These are phyloP conservation scores for Tuber calosporum DNA, from an alignment of 495 filamentous ascomycete genomes.

Conservation along the genomic window DNA sequence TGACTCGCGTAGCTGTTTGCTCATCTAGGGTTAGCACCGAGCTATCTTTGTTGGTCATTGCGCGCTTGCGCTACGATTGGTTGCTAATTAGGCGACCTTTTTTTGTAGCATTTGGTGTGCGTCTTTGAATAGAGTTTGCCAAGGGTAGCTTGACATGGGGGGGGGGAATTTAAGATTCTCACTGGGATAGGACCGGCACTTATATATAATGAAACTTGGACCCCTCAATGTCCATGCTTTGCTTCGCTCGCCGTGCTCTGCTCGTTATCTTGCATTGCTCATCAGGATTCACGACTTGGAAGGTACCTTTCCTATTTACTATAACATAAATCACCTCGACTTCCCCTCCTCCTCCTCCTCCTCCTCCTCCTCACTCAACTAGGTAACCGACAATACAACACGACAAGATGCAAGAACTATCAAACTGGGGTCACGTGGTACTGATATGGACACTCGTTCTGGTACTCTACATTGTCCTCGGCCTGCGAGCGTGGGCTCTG, in stretches of 20 bases:
- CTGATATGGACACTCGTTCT: background rate
- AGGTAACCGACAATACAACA: background rate
- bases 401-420: background rate
- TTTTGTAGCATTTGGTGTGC: background rate
- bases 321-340: background rate
- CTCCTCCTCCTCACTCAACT: background rate
- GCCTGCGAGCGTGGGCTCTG: background rate
- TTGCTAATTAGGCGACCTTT: background rate
- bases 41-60: background rate
- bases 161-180: background rate
- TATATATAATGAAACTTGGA: background rate
- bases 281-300: background rate
- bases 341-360: background rate
- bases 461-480: background rate
- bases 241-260: background rate
- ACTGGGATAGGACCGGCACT: background rate
- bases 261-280: background rate
- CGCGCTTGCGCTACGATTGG: background rate
- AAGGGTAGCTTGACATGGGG: background rate
- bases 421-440: background rate
- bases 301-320: background rate
- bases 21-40: background rate
- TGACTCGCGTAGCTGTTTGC: background rate
- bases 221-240: background rate
- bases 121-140: background rate